Base-by-base conservation (phyloP, 2,329 filamentous ascomycete genomes). In the Albophoma yamanashiensis region DNA sequence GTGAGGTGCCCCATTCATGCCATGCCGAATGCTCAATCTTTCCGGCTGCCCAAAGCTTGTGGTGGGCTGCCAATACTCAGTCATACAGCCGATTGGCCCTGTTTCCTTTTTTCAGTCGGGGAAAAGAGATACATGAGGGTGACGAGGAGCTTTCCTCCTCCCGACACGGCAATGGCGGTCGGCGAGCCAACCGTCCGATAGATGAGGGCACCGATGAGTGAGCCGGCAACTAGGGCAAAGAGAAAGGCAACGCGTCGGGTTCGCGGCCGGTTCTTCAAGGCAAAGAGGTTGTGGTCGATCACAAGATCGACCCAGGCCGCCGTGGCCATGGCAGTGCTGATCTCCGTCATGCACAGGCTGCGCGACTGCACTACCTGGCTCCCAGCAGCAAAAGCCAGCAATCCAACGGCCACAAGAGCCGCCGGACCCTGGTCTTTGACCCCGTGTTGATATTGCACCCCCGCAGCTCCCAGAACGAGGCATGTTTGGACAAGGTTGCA, bases 301-400 rank as follows among this genome's bases (percentile, higher is more conserved):
- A 84, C 68, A 59, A 86, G 67, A 65, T 87, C 83, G 1, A 87
- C 74, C 77, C 81, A 86, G 1, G 84, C 83, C 0, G 84, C 82
- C 6, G 84, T 87, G 0, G 82, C 83, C 82, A 86, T 86, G 34
- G 84, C 83, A 0, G 84, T 87, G 61, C 77, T 84, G 65, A 87
- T 86, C 68, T 87, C 84, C 0, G 81, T 81, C 71, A 85, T 79
- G 55, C 75, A 71, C 59, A 87, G 67, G 45, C 78, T 76, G 31
- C 83, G 75, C 2, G 78, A 78, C 72, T 82, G 78, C 3, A 84
- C 82, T 0, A 87, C 82, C 67, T 87, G 84, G 56, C 77, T 81
- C 0, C 84, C 83, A 0, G 82, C 76, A 0, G 82, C 78, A 56
- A 82, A 79, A 0, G 83, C 82, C 38, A 86, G 73, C 45, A 85